phyloP scores from a whole-genome alignment of 139 green algal genomes.

The Picochlorum sp. region DNA sequence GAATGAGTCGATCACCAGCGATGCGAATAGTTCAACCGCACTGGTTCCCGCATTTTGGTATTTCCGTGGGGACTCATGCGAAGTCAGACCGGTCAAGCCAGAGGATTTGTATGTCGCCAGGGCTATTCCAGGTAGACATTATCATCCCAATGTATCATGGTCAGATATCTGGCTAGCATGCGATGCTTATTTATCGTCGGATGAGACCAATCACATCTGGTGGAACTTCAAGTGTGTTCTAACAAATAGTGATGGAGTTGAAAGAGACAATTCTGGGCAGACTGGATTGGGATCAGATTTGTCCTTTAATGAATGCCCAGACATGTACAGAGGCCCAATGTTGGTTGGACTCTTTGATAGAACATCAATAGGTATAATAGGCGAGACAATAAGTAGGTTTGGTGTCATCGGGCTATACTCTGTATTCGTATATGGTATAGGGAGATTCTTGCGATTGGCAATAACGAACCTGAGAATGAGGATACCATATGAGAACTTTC shows the following conservation, averaged over 20 bases:
- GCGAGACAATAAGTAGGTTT: constrained; percentile 52
- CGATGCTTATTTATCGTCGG: constrained; percentile 15
- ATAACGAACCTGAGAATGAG: constrained; percentile 55
- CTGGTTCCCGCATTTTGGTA: constrained; percentile 68
- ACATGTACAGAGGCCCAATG: constrained; percentile 6
- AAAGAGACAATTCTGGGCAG: too few species aligned
- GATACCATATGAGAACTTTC: constrained; percentile 81
- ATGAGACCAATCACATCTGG: not conserved
- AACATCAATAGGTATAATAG: constrained; percentile 53
- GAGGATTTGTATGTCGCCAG: constrained; percentile 4
- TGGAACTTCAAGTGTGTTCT: not conserved
- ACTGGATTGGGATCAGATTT: not conserved
- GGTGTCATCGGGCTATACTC: constrained; percentile 85
- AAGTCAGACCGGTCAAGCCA: not conserved
- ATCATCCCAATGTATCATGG: constrained; percentile 10
- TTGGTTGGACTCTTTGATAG: constrained; percentile 62
- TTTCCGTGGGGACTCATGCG: constrained; percentile 50
- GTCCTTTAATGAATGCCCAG: not conserved
- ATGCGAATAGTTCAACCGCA: constrained; percentile 7
- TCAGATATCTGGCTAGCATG: constrained; percentile 22
- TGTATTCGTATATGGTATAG: constrained; percentile 63
- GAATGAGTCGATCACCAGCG: not conserved
- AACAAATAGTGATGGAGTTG: not conserved
- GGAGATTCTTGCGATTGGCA: constrained; percentile 65
- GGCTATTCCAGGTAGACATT: constrained; percentile 2